Percentiles rank a stretch among this genome's conserved stretches.
Conservation (phyloP, 2,329 filamentous ascomycete species). For the Thielaviopsis populi region DNA sequence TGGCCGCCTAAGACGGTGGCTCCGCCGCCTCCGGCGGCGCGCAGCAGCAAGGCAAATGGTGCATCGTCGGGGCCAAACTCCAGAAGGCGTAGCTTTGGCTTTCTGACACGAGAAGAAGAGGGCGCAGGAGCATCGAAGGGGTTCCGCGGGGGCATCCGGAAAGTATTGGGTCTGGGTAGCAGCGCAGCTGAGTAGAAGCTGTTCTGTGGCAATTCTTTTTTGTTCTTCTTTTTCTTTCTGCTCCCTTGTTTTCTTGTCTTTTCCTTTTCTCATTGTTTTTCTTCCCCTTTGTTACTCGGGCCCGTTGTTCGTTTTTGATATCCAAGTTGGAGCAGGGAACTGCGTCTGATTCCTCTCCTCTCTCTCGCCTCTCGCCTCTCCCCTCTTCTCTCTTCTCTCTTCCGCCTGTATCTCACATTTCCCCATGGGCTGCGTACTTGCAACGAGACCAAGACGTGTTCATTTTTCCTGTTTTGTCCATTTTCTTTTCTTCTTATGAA, state of each 20-base stretch:
- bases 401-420: too few species aligned
- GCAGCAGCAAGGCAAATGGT: slow-evolving; percentile 28
- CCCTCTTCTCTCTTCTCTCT: background rate
- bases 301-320: slow-evolving; percentile 1
- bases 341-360: background rate
- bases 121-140: slow-evolving; percentile 18
- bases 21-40: slow-evolving; percentile 30
- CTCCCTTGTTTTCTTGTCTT: background rate
- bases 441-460: background rate
- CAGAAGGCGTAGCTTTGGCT: slow-evolving; percentile 34
- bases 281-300: background rate
- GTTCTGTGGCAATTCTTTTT: background rate
- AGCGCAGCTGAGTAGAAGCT: slow-evolving; percentile 1
- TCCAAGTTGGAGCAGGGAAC: background rate
- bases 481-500: background rate
- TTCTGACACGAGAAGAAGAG: slow-evolving; percentile 30
- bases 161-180: slow-evolving; percentile 20
- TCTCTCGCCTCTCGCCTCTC: background rate
- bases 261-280: background rate
- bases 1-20: slow-evolving; percentile 59
- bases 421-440: background rate
- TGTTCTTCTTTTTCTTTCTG: background rate
- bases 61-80: slow-evolving; percentile 19
- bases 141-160: slow-evolving; percentile 33
- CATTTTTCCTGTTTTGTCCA: background rate